A percentile compares a stretch with the other conserved stretches of the same genome.
Conservation (phyloP, 805 yeast species). For the Suhomyces xylopsoci region DNA sequence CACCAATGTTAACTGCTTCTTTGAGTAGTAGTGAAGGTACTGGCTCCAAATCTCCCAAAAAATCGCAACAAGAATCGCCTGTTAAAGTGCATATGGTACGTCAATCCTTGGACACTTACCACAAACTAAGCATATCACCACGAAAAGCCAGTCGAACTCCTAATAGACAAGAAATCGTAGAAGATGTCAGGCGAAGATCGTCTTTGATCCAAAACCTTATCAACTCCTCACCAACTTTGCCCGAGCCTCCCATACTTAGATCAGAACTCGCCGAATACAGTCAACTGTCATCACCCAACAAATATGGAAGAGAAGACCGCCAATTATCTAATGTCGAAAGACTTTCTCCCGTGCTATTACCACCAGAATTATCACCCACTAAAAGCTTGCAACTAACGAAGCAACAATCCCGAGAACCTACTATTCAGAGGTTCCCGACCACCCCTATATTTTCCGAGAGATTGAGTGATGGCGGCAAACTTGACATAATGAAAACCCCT, state of each 20-base stretch:
- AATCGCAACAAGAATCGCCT: constrained; percentile 10
- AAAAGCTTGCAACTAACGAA: constrained; percentile 4
- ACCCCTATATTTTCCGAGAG: constrained; percentile 14
- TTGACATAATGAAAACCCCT: constrained; percentile 25
- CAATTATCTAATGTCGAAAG: constrained; percentile 8
- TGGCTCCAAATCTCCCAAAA: background rate
- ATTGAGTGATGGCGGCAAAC: constrained; percentile 13
- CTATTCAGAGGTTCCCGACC: constrained; percentile 13
- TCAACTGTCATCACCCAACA: constrained; percentile 6
- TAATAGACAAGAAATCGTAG: constrained; percentile 5
- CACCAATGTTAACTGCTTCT: constrained; percentile 13
- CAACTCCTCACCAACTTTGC: constrained; percentile 43
- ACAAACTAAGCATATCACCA: constrained; percentile 31
- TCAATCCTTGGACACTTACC: constrained; percentile 30
- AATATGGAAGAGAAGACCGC: background rate
- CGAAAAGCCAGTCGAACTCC: constrained; percentile 21
- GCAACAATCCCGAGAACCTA: constrained; percentile 8
- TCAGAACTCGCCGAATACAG: constrained; percentile 30
- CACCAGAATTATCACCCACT: constrained; percentile 18
- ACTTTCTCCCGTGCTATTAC: constrained; percentile 20
- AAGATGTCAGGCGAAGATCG: constrained; percentile 21
- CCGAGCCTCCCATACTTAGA: constrained; percentile 40
- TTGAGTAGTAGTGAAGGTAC: constrained; percentile 2
- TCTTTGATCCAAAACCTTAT: constrained; percentile 34
- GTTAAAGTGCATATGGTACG: constrained; percentile 25